phyloP scores from a whole-genome alignment of 1,284 basidiomycete genomes.

The Moniliella sp. region DNA sequence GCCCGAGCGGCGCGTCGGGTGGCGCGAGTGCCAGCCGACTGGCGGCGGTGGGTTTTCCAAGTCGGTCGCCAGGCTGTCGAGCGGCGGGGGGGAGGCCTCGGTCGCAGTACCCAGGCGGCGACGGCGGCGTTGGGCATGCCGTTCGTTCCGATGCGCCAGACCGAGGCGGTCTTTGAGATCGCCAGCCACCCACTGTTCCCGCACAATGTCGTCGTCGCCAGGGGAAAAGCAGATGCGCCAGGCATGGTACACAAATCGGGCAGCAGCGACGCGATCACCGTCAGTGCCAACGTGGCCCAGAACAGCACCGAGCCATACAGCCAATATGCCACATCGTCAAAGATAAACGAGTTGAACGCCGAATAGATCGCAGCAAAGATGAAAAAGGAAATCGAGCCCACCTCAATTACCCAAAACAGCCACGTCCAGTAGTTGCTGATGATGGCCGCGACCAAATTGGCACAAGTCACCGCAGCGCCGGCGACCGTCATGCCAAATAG shows the following conservation, averaged over 20 bases:
- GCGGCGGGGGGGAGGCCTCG: too few species aligned
- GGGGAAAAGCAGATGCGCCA: slow-evolving; percentile 17
- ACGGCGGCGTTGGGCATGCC: too few species aligned
- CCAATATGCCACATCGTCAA: slow-evolving; percentile 14
- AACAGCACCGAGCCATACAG: slow-evolving; percentile 17
- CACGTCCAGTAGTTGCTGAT: slow-evolving; percentile 5
- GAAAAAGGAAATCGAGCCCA: slow-evolving; percentile 17
- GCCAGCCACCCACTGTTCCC: slow-evolving; percentile 21
- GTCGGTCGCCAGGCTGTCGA: too few species aligned
- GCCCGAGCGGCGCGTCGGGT: too few species aligned
- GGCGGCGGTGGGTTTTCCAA: too few species aligned
- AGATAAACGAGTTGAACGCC: slow-evolving; percentile 11
- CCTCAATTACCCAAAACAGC: slow-evolving; percentile 18
- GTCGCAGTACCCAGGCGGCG: too few species aligned
- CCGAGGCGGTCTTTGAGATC: slow-evolving; percentile 21
- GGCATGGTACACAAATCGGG: slow-evolving; percentile 17
- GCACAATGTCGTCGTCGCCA: slow-evolving; percentile 19
- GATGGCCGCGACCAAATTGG: slow-evolving; percentile 41
- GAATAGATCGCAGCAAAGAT: slow-evolving; percentile 21
- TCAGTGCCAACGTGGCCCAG: slow-evolving; percentile 16
- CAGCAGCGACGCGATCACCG: slow-evolving; percentile 14
- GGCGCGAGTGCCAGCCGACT: too few species aligned
- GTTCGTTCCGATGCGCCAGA: too few species aligned
- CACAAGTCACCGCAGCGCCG: slow-evolving; percentile 61
- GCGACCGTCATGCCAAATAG: slow-evolving; percentile 84